Base-by-base conservation (phyloP, 2,329 filamentous ascomycete genomes). In the Xylariaceae sp. region DNA sequence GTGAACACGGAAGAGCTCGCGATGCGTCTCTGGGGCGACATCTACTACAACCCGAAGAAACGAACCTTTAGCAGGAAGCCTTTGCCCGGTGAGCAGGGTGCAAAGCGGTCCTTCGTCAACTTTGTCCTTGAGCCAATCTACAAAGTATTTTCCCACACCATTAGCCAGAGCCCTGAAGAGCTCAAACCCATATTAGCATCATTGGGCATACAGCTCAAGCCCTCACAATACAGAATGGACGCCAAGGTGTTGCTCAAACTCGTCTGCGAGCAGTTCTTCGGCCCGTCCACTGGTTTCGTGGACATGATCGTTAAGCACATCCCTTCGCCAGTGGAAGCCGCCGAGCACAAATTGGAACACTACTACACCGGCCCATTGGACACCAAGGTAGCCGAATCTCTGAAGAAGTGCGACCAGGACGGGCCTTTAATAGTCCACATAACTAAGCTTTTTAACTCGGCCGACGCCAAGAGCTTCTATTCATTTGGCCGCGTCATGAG, bases 41-140 rank as follows among this genome's bases (percentile, higher is more conserved):
- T 99, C 53, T 99, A 94, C 73, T 99, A 88, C 77, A 97, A 97
- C 67, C 90, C 92, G 0, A 80, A 78, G 64, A 95, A 89, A 72
- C 86, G 92, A 58, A 92, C 88, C 53, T 99, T 99, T 65, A 95
- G 90, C 49, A 83, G 94, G 58, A 97, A 95, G 69, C 62, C 67
- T 34, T 53, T 68, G 3, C 83, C 85, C 0, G 74, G 88, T 19
- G 92, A 97, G 65, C 86, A 92, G 59, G 78, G 81, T 12, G 85
- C 92, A 5, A 89, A 87, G 70, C 80, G 94, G 53, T 89, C 90
- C 0, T 99, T 99, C 69, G 88, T 97, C 53, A 86, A 95, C 71
- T 99, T 97, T 69, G 81, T 99, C 26, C 77, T 99, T 45, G 94
- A 99, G 69, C 94, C 94, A 16, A 91, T 99, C 62, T 99, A 99